Percentiles rank a stretch among this genome's conserved stretches.
These are phyloP conservation scores for Lactuca saligna DNA, from an alignment of 129 eudicot genomes.

Conservation along the genomic window DNA sequence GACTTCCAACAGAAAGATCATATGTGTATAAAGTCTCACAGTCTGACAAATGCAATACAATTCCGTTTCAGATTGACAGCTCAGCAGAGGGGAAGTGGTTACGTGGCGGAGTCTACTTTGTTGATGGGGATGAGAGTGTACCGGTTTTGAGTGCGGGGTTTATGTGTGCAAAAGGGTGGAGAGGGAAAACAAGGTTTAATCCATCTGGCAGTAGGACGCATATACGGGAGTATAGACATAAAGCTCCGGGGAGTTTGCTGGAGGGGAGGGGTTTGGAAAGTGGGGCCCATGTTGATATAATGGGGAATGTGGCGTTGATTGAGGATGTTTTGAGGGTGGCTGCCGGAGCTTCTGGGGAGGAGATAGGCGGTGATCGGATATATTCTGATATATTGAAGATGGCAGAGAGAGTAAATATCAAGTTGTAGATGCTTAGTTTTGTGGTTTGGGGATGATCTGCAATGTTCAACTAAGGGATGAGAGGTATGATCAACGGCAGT, in stretches of 20 bases:
- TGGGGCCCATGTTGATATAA: constrained; percentile 74
- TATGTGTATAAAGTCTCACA: constrained; percentile 79
- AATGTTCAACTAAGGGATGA: neutral
- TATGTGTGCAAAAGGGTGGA: constrained; percentile 91
- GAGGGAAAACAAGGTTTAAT: constrained; percentile 70
- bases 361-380: constrained; percentile 69
- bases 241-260: constrained; percentile 57
- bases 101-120: constrained; percentile 64
- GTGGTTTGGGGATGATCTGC: too few relatives aligned
- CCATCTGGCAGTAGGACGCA: constrained; percentile 66
- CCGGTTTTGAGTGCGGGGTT: constrained; percentile 76
- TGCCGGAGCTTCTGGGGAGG: constrained; percentile 68
- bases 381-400: constrained; percentile 67
- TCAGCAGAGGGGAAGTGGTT: constrained; percentile 67
- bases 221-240: constrained; percentile 63
- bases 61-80: constrained; percentile 79
- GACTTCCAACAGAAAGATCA: constrained; percentile 83
- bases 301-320: constrained; percentile 73
- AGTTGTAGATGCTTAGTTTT: constrained; percentile 35
- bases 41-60: constrained; percentile 56
- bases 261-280: constrained; percentile 76
- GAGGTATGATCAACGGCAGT: neutral
- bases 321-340: constrained; percentile 85
- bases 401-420: constrained; percentile 57
- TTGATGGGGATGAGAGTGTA: constrained; percentile 74